These are phyloP conservation scores for Populus tremula DNA, from an alignment of 345 rosid genomes.

Conservation along the genomic window DNA sequence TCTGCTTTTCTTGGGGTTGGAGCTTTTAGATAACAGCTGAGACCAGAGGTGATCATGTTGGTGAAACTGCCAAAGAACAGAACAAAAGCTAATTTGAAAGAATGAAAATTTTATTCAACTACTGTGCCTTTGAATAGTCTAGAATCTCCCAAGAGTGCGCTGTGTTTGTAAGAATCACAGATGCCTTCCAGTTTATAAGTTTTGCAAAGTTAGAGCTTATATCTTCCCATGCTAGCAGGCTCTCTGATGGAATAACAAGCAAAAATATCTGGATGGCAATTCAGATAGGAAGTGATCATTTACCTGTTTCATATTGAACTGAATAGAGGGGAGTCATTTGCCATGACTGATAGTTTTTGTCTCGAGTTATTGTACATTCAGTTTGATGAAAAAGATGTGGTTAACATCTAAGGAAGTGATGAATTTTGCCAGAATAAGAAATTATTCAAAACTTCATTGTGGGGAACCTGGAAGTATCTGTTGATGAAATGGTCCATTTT, in stretches of 20 bases:
- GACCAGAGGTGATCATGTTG: slow-evolving; percentile 10
- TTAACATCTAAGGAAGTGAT: background rate
- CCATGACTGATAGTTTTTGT: background rate
- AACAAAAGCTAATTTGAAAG: slow-evolving; percentile 4
- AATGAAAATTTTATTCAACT: background rate
- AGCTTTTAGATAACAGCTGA: slow-evolving; percentile 1
- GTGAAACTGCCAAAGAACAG: slow-evolving; percentile 15
- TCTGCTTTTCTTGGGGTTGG: slow-evolving; percentile 19
- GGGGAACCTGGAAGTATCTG: background rate
- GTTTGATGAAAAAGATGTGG: background rate
- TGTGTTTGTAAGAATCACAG: background rate
- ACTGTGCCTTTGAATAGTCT: background rate
- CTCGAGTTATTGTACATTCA: background rate
- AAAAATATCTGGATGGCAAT: background rate
- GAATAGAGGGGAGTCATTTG: background rate
- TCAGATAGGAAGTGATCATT: slow-evolving; percentile 3
- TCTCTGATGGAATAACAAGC: background rate
- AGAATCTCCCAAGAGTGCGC: background rate
- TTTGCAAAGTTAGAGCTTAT: background rate
- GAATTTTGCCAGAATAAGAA: background rate
- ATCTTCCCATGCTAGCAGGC: background rate
- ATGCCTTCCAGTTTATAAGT: background rate
- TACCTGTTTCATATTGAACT: background rate
- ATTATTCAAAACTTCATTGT: background rate
- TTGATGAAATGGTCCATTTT: background rate